Conservation (phyloP, 2,329 filamentous ascomycete species). For the Sporothrix dimorphospora region DNA sequence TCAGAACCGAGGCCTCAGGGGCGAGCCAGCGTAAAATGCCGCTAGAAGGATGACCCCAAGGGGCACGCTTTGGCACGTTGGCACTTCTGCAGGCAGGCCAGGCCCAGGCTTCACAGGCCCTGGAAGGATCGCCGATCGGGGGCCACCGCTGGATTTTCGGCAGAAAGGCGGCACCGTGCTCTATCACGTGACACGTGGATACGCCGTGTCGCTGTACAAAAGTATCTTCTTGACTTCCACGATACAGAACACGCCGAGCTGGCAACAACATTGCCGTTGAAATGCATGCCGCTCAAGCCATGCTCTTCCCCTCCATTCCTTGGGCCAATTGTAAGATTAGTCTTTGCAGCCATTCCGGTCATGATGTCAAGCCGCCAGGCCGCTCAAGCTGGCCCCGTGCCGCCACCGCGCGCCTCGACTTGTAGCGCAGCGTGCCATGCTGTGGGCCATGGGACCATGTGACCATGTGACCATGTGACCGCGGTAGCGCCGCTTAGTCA, state of each 20-base stretch:
- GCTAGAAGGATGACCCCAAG: slow-evolving; percentile 5
- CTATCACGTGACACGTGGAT: too few species aligned
- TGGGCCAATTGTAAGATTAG: not conserved
- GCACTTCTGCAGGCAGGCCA: not conserved
- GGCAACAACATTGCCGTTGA: not conserved
- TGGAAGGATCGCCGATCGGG: not conserved
- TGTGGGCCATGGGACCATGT: not conserved
- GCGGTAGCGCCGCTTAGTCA: slow-evolving; percentile 27
- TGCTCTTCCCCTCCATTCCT: not conserved
- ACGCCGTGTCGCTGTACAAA: too few species aligned
- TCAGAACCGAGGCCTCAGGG: slow-evolving; percentile 21
- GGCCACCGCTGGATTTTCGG: not conserved
- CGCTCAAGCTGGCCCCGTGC: not conserved
- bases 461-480: slow-evolving; percentile 12
- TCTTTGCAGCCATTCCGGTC: not conserved
- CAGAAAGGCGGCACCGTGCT: not conserved
- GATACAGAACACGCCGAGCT: not conserved
- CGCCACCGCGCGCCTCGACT: not conserved
- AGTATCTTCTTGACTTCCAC: too few species aligned
- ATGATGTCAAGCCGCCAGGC: not conserved
- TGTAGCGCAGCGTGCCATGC: not conserved
- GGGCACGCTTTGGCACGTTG: not conserved
- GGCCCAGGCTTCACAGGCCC: not conserved
- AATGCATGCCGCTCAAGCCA: not conserved
- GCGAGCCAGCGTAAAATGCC: not conserved